Evolutionary conservation across 106 monocot genomes (phyloP), one percentile per base, ranked within the genome.

Genomic region (Cymbidium sinense): DNA sequence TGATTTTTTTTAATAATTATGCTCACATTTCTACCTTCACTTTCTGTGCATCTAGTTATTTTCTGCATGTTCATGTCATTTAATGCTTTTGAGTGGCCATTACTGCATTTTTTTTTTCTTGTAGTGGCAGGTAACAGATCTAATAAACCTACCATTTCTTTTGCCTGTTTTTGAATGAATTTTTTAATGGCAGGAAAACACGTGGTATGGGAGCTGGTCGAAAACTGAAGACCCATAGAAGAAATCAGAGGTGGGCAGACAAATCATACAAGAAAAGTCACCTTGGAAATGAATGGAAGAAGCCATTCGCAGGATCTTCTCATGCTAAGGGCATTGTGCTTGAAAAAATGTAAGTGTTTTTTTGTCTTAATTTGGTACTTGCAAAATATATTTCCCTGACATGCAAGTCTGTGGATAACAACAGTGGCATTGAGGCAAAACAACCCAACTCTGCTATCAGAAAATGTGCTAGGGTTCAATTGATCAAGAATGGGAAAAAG

Each of bases 171-270:
- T 31, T 67, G 30, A 15, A 15, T 67, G 0, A 30, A 31, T n/a
- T 34, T 71, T 39, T 35, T 35, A 21, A 69, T 69, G 11, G 35
- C 80, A 90, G 88, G 81, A 93, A 93, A 76, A 93, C 91, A 21
- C 86, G 91, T 76, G 93, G 93, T 71, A 93, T 93, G 93, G 93
- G 93, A 90, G 93, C 93, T 55, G 91, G 88, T 31, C 88, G 93
- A 79, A 93, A 93, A 80, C 81, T 89, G 70, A 89, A 86, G 74
- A 89, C 85, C 21, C 89, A 89, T 74, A 86, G 89, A 76, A 89
- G 89, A 73, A 84, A 83, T 36, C 83, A 89, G 62, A 86, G 85
- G 77, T 89, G 89, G 89, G 89, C 89, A 10, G 89, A 89, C 23
- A 86, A 89, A 75, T 72, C 86, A 28, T 89, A 86, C 77, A 89